These are phyloP conservation scores for Nadsonia starkeyi-henricii DNA, from an alignment of 1,139 yeast species.

Conservation along the genomic window DNA sequence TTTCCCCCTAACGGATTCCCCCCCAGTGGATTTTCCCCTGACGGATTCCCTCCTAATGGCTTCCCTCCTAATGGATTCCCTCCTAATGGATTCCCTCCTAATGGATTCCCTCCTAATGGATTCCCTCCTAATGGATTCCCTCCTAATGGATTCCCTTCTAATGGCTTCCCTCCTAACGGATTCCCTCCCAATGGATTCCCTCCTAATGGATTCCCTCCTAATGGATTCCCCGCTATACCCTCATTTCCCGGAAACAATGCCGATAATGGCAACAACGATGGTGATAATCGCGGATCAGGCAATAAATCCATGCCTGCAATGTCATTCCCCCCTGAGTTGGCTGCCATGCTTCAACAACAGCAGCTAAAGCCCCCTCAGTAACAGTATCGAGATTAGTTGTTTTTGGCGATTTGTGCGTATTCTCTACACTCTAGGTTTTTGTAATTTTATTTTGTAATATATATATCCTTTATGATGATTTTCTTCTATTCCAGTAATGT, in stretches of 20 bases:
- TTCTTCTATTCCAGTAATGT: too few relatives aligned
- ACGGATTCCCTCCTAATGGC: neutral
- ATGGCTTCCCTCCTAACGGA: neutral
- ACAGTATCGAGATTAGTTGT: neutral
- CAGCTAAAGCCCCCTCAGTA: constrained; percentile 5
- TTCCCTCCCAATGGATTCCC: neutral
- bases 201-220: neutral
- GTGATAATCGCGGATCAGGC: constrained; percentile 5
- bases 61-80: neutral
- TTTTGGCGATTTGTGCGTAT: too few relatives aligned
- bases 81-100: neutral
- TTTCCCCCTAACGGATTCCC: neutral
- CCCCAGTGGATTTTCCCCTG: neutral
- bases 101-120: neutral
- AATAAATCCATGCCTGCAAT: constrained; percentile 7
- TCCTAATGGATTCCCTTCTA: neutral
- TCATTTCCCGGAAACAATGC: neutral
- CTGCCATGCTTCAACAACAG: constrained; percentile 11
- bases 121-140: neutral
- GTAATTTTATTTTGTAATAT: too few relatives aligned
- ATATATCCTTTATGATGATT: too few relatives aligned
- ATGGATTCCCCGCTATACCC: neutral
- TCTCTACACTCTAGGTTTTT: too few relatives aligned
- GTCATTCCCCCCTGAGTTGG: constrained; percentile 12
- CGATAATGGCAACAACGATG: constrained; percentile 2